Evolutionary conservation across 345 rosid genomes (phyloP).

Genomic region (Turritis glabra): DNA sequence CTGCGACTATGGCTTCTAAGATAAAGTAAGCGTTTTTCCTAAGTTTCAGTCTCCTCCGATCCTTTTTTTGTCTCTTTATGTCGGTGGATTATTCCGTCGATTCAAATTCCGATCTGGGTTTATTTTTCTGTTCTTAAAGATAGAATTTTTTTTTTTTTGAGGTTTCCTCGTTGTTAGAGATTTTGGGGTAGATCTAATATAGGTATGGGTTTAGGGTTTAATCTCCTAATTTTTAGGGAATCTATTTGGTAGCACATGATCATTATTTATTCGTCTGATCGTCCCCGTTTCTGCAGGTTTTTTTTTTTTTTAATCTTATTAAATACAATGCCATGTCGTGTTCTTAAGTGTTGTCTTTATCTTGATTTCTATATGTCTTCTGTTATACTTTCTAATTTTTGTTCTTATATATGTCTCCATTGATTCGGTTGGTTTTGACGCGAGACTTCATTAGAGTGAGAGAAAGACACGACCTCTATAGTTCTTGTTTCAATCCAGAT

Average conservation of each 20-base stretch:
- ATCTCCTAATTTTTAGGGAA: slow-evolving; percentile 8
- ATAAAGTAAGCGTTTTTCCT: slow-evolving; percentile 20
- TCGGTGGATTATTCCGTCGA: background rate
- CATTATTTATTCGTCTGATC: slow-evolving; percentile 11
- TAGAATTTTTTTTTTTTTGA: too few relatives aligned
- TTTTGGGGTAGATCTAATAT: slow-evolving; percentile 12
- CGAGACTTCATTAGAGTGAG: background rate
- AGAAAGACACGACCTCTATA: background rate
- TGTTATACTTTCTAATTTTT: background rate
- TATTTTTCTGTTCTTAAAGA: too few relatives aligned
- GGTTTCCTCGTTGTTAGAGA: background rate
- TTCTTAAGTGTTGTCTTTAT: slow-evolving; percentile 1
- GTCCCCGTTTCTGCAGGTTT: background rate
- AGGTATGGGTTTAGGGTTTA: slow-evolving; percentile 23
- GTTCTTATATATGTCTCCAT: background rate
- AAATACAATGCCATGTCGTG: background rate
- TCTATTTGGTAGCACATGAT: slow-evolving; percentile 3
- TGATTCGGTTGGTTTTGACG: background rate
- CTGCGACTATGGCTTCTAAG: slow-evolving; percentile 37
- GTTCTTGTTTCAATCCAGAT: background rate
- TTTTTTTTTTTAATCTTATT: background rate
- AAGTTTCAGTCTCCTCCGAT: background rate
- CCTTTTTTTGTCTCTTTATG: background rate
- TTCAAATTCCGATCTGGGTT: slow-evolving; percentile 36
- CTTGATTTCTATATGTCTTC: background rate